phyloP scores from a whole-genome alignment of 495 filamentous ascomycete species.

The Penicillium desertorum region DNA sequence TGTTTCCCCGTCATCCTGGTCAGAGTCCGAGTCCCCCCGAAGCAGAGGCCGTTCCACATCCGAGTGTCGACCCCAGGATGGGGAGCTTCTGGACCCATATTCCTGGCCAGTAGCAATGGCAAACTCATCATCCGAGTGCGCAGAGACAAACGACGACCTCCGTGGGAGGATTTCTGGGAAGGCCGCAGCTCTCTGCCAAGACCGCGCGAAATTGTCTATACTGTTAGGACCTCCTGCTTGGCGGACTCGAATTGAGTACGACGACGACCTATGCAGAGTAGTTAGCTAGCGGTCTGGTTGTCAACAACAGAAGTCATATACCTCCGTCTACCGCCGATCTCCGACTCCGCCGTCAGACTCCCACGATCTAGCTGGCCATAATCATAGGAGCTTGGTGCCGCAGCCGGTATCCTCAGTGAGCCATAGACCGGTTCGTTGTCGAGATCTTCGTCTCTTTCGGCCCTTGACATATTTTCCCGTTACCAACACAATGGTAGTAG shows the following conservation, averaged over 20 bases:
- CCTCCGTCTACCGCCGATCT: conserved; percentile 23
- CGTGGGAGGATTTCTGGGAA: conserved; percentile 84
- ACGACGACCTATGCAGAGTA: conserved; percentile 45
- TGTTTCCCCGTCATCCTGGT: conserved; percentile 22
- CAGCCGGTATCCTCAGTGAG: conserved; percentile 16
- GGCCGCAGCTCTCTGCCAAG: conserved; percentile 87
- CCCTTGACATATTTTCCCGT: conserved; percentile 16
- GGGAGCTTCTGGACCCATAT: conserved; percentile 37
- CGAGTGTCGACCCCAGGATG: conserved; percentile 17
- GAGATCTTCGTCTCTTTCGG: conserved; percentile 6
- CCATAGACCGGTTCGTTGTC: conserved; percentile 12
- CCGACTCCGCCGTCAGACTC: conserved; percentile 20
- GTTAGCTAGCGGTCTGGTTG: neutral
- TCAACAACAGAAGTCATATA: neutral
- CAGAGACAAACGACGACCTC: conserved; percentile 66
- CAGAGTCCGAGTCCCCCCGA: conserved; percentile 24
- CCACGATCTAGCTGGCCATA: conserved; percentile 15
- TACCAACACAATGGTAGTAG: neutral
- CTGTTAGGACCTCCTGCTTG: conserved; percentile 90
- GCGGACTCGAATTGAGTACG: conserved; percentile 72
- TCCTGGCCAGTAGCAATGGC: conserved; percentile 29
- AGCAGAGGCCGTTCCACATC: conserved; percentile 34
- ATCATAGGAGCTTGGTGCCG: conserved; percentile 22
- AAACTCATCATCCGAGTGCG: conserved; percentile 49
- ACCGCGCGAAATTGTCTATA: conserved; percentile 89